These are phyloP conservation scores for Periconia sp. DNA, from an alignment of 2,329 filamentous ascomycete genomes.

Conservation along the genomic window DNA sequence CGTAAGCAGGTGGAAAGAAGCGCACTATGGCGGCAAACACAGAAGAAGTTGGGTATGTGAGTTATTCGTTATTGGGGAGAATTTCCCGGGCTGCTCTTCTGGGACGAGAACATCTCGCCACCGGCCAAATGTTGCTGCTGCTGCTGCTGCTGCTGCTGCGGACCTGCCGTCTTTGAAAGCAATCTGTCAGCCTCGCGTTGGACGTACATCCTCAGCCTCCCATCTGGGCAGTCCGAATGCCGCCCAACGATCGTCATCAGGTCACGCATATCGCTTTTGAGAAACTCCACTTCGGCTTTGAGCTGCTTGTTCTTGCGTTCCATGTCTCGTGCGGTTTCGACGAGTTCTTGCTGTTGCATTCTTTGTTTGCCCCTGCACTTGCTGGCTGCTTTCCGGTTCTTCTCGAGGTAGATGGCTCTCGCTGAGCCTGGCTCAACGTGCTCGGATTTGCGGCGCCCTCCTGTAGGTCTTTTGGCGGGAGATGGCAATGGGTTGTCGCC, in stretches of 20 bases:
- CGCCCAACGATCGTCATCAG: constrained; percentile 27
- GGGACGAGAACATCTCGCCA: no score
- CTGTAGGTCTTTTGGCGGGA: background rate
- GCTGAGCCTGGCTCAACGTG: constrained; percentile 26
- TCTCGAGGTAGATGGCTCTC: constrained; percentile 54
- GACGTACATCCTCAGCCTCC: constrained; percentile 24
- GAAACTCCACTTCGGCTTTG: constrained; percentile 28
- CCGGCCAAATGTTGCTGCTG: background rate
- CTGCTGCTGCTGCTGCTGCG: no score
- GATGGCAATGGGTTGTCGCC: background rate
- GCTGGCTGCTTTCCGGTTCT: constrained; percentile 70
- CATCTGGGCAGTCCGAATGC: constrained; percentile 28
- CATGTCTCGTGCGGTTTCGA: constrained; percentile 43
- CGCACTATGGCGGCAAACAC: no score
- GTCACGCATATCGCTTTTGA: constrained; percentile 22
- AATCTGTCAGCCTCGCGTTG: constrained; percentile 30
- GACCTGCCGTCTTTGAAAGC: background rate
- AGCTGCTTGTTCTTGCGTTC: constrained; percentile 31
- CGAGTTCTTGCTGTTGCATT: constrained; percentile 53
- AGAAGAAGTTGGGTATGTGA: no score
- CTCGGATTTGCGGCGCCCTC: background rate
- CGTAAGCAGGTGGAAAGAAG: no score
- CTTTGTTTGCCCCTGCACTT: constrained; percentile 72
- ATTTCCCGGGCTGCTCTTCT: no score
- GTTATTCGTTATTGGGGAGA: no score